Evolutionary conservation across 2,329 filamentous ascomycete species (phyloP).

Genomic region (Achaetomium macrosporum): DNA sequence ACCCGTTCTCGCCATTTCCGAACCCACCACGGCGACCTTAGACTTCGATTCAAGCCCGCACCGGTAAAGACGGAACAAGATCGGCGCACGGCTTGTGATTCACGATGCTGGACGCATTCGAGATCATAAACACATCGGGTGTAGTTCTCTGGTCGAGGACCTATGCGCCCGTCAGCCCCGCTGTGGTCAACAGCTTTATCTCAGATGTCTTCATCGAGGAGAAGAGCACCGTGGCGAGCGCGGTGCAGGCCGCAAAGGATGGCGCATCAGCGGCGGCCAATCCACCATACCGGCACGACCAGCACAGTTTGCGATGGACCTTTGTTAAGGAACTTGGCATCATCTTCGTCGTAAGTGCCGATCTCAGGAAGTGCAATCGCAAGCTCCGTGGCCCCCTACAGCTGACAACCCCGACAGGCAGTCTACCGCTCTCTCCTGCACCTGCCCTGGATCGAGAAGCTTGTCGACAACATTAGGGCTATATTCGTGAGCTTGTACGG

Average conservation of each 20-base stretch:
- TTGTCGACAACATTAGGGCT: constrained; percentile 89
- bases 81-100: neutral
- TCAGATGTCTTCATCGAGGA: constrained; percentile 97
- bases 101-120: constrained; percentile 89
- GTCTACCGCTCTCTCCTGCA: constrained; percentile 95
- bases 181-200: constrained; percentile 90
- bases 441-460: constrained; percentile 93
- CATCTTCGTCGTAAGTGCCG: constrained; percentile 75
- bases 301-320: constrained; percentile 93
- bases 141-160: constrained; percentile 94
- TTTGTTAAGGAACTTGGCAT: constrained; percentile 86
- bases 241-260: constrained; percentile 55
- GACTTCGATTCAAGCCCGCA: neutral
- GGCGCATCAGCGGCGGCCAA: constrained; percentile 55
- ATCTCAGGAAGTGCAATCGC: neutral
- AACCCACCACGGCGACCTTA: neutral
- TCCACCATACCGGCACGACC: constrained; percentile 78
- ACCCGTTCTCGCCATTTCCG: neutral
- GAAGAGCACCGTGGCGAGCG: constrained; percentile 59
- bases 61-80: neutral
- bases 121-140: constrained; percentile 91
- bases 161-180: constrained; percentile 72
- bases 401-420: constrained; percentile 50
- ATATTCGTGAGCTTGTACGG: constrained; percentile 89
- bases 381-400: neutral